Evolutionary conservation across 202 grass and related monocot genomes (phyloP).

Genomic region (Panicum virgatum): DNA sequence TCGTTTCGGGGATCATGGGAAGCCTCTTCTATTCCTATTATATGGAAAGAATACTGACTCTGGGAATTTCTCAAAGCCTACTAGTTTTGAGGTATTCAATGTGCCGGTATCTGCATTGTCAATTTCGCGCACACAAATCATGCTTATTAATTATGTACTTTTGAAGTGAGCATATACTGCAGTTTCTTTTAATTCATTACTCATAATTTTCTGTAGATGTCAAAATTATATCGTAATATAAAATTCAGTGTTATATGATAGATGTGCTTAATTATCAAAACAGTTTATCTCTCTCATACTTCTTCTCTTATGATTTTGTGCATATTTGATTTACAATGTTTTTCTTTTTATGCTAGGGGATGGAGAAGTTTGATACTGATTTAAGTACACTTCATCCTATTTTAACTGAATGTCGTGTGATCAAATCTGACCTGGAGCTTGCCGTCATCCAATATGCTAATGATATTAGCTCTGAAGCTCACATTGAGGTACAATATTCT

Average conservation of each 20-base stretch:
- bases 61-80: slow-evolving; percentile 89
- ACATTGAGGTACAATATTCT: slow-evolving; percentile 67
- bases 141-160: not conserved
- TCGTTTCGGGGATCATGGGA: slow-evolving; percentile 49
- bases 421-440: slow-evolving; percentile 86
- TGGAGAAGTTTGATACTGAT: slow-evolving; percentile 85
- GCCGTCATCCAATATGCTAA: slow-evolving; percentile 92
- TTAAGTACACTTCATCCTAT: slow-evolving; percentile 79
- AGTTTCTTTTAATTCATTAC: not conserved
- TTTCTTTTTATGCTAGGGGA: slow-evolving; percentile 47
- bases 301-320: slow-evolving; percentile 15
- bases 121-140: not conserved
- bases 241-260: not conserved
- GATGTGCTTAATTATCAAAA: not conserved
- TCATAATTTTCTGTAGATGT: not conserved
- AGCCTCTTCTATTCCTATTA: slow-evolving; percentile 79
- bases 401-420: slow-evolving; percentile 92
- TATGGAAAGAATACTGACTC: slow-evolving; percentile 86
- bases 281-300: not conserved
- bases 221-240: not conserved
- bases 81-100: slow-evolving; percentile 76
- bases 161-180: slow-evolving; percentile 1
- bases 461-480: slow-evolving; percentile 97
- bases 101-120: not conserved
- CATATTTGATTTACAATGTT: slow-evolving; percentile 17